Evolutionary conservation across 176 grass and related monocot genomes (phyloP).

Genomic region (Dactylis glomerata): DNA sequence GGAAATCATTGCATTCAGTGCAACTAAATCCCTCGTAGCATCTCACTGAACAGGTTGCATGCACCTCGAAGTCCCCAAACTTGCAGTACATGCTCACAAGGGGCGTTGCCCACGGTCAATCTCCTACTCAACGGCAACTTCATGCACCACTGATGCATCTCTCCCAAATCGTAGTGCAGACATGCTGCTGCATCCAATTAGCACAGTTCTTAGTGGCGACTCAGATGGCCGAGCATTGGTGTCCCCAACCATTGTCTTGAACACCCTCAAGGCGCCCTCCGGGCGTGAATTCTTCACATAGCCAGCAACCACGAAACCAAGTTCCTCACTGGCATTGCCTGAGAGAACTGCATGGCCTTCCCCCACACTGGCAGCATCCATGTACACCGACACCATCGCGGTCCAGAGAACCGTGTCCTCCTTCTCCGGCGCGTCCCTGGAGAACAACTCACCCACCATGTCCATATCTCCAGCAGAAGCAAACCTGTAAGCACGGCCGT

Average conservation of each 20-base stretch:
- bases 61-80: constrained; percentile 41
- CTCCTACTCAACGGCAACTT: constrained; percentile 37
- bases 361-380: constrained; percentile 29
- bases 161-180: constrained; percentile 53
- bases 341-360: constrained; percentile 35
- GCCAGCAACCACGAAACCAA: constrained; percentile 52
- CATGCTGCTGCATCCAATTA: constrained; percentile 54
- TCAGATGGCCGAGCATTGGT: constrained; percentile 28
- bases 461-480: constrained; percentile 26
- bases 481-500: constrained; percentile 5
- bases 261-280: constrained; percentile 33
- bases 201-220: constrained; percentile 56
- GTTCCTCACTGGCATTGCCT: constrained; percentile 49
- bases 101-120: constrained; percentile 31
- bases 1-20: constrained; percentile 68
- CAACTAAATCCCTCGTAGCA: constrained; percentile 46
- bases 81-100: constrained; percentile 72
- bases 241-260: constrained; percentile 31
- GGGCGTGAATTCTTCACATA: neutral
- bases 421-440: constrained; percentile 17
- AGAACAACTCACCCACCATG: constrained; percentile 29
- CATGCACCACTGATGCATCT: constrained; percentile 47
- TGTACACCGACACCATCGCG: constrained; percentile 46
- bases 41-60: constrained; percentile 43
- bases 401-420: constrained; percentile 41